Evolutionary conservation across 2,329 filamentous ascomycete species (phyloP).

Genomic region (Beauveria bassiana): DNA sequence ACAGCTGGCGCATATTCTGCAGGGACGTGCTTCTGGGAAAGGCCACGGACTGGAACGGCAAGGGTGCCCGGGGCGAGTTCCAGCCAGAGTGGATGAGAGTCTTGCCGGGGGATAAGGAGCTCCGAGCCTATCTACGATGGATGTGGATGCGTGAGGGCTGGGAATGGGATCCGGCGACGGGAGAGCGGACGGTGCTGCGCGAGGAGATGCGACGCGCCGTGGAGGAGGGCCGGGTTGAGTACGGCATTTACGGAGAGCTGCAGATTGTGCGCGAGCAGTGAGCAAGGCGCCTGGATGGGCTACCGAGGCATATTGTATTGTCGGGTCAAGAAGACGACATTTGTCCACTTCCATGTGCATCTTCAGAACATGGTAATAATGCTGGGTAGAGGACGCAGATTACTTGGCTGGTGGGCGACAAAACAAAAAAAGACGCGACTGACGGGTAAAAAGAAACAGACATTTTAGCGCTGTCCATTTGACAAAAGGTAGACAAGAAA

Average conservation of each 20-base stretch:
- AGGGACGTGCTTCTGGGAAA: constrained; percentile 66
- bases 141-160: constrained; percentile 86
- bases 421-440: no score
- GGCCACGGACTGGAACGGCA: constrained; percentile 59
- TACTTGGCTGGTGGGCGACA: no score
- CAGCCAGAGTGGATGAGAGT: constrained; percentile 91
- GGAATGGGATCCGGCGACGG: constrained; percentile 69
- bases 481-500: no score
- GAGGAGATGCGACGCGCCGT: constrained; percentile 49
- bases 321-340: no score
- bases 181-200: constrained; percentile 47
- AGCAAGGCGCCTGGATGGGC: background rate
- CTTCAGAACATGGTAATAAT: no score
- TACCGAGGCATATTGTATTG: no score
- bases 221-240: constrained; percentile 48
- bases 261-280: constrained; percentile 28
- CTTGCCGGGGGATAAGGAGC: constrained; percentile 73
- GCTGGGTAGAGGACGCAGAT: no score
- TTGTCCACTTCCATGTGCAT: no score
- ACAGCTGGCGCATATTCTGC: constrained; percentile 92
- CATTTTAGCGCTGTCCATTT: no score
- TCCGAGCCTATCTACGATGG: constrained; percentile 81
- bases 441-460: no score
- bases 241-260: constrained; percentile 42
- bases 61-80: constrained; percentile 44